phyloP scores from a whole-genome alignment of 495 filamentous ascomycete species.

The Friedmanniomyces simplex region DNA sequence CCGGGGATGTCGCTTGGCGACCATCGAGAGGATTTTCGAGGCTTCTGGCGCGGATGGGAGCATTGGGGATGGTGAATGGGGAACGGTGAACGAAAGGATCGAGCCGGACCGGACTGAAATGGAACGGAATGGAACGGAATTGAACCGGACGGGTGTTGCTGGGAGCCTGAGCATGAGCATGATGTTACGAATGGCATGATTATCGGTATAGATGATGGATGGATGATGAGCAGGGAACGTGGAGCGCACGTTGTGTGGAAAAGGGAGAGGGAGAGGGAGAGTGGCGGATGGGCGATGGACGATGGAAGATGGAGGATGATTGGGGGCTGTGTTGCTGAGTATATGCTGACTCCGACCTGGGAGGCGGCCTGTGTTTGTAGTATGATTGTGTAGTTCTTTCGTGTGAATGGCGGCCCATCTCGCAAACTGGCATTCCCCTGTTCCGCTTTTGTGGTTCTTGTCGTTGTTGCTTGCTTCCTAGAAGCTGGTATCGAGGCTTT shows the following conservation, averaged over 20 bases:
- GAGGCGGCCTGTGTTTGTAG: slow-evolving; percentile 1
- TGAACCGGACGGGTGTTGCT: no score
- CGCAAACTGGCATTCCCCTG: no score
- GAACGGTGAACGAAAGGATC: background rate
- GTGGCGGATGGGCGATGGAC: slow-evolving; percentile 1
- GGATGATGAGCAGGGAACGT: background rate
- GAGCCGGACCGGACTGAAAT: no score
- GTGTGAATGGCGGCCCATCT: background rate
- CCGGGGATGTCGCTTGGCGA: no score
- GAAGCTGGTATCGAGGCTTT: no score
- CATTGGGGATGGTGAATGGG: background rate
- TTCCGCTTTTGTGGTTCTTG: no score
- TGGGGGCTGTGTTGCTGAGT: no score
- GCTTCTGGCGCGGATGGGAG: background rate
- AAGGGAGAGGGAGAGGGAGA: background rate
- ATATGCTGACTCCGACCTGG: background rate
- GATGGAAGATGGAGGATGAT: background rate
- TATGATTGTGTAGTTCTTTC: slow-evolving; percentile 1
- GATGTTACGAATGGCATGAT: background rate
- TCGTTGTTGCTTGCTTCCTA: no score
- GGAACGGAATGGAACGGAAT: no score
- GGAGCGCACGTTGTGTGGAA: background rate
- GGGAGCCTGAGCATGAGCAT: slow-evolving; percentile 1
- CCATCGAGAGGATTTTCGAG: no score
- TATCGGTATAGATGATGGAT: background rate